phyloP scores from a whole-genome alignment of 495 filamentous ascomycete genomes.

The Trichoderma asperelloides region DNA sequence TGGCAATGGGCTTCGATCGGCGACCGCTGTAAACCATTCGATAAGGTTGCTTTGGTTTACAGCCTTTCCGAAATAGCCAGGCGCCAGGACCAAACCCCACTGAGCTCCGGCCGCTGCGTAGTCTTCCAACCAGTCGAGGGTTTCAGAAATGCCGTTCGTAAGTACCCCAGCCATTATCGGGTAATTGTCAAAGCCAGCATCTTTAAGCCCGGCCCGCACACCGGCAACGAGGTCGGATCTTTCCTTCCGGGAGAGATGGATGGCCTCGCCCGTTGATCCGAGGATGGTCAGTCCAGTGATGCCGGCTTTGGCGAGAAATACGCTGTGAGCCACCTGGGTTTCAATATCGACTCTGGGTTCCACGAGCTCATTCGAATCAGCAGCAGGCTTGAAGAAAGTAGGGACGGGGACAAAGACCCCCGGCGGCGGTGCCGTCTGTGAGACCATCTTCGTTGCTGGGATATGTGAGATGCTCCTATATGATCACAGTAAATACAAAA shows the following conservation, averaged over 20 bases:
- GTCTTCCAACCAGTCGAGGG: slow-evolving; percentile 47
- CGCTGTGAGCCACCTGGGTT: slow-evolving; percentile 18
- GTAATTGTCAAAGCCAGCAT: slow-evolving; percentile 49
- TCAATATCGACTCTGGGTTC: slow-evolving; percentile 7
- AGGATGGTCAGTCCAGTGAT: slow-evolving; percentile 58
- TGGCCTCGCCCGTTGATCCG: slow-evolving; percentile 60
- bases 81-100: slow-evolving; percentile 52
- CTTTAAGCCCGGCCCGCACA: slow-evolving; percentile 44
- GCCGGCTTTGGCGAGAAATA: slow-evolving; percentile 54
- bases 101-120: slow-evolving; percentile 51
- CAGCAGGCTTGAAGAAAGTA: slow-evolving; percentile 23
- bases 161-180: slow-evolving; percentile 62
- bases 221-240: slow-evolving; percentile 45
- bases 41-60: slow-evolving; percentile 40
- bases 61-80: slow-evolving; percentile 47
- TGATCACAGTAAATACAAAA: not conserved
- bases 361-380: slow-evolving; percentile 14
- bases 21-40: slow-evolving; percentile 46
- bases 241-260: slow-evolving; percentile 53
- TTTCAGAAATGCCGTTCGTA: slow-evolving; percentile 54
- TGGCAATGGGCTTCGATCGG: slow-evolving; percentile 43
- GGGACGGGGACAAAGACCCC: slow-evolving; percentile 26
- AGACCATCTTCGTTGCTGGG: not conserved
- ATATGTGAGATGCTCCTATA: not conserved
- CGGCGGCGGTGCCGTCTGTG: slow-evolving; percentile 12